Base-by-base conservation (phyloP, 805 yeast species). In the Cyberlindnera sargentensis region DNA sequence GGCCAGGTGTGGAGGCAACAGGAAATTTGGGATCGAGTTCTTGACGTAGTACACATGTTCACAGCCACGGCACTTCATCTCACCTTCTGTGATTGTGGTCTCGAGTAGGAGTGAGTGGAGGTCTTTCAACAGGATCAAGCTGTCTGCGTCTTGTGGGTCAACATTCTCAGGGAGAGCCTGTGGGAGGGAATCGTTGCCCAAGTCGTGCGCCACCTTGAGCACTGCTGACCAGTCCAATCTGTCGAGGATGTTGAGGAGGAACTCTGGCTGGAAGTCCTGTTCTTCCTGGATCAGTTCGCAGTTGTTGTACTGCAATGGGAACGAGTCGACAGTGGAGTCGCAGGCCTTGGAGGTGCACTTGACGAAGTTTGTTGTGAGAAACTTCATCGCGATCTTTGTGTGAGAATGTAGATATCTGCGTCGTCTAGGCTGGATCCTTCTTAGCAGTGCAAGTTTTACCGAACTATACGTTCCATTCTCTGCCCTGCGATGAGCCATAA, bases 291-390 rank as follows among this genome's bases (percentile, higher is more conserved):
- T 83, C 31, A 93, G 68, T 53, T 82, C 75, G 55, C 93, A 83
- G 43, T 72, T 72, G 75, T 72, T 62, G 60, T 74, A 91, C 47
- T 72, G 71, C 44, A 93, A 72, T 2, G 99, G 99, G 60, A 89
- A 93, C 20, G 95, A 78, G 5, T 79, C 77, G 10, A 76, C 75
- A 5, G 91, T 75, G 10, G 79, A 67, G 37, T 82, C 88, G 60
- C 99, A 93, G 2, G 80, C 56, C 57, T 83, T 82, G 48, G 88
- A 84, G 0, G 98, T 89, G 65, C 99, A 93, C 61, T 84, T 88
- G 49, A 93, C 95, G 65, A 93, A 93, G 65, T 93, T 93, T 9
- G 97, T 86, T n/a, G 99, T 91, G 27, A 93, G 69, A 57, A 91
- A 80, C 67, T 93, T 91, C 99, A 91, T 91, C 32, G 15, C 25